Conservation (phyloP, 1,284 basidiomycete species). For the Lentinula novae-zelandiae region DNA sequence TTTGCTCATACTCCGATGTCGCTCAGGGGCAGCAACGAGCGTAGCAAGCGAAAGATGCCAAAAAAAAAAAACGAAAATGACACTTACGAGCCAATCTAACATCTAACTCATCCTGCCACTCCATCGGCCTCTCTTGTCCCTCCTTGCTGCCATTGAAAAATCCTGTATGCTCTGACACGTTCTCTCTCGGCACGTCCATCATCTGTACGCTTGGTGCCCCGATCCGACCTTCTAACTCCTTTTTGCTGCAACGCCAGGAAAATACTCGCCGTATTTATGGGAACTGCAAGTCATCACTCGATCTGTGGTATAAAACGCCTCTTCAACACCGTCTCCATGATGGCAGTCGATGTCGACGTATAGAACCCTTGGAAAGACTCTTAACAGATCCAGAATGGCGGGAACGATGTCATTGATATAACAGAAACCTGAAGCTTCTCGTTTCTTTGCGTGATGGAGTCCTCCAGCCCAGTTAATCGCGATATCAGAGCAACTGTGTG, state of each 20-base stretch:
- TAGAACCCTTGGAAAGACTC: slow-evolving; percentile 81
- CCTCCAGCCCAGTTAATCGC: slow-evolving; percentile 98
- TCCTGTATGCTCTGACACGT: slow-evolving; percentile 59
- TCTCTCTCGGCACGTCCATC: slow-evolving; percentile 77
- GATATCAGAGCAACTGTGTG: slow-evolving; percentile 91
- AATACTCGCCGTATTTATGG: slow-evolving; percentile 97
- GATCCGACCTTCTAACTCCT: slow-evolving; percentile 49
- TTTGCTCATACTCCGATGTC: too few species aligned
- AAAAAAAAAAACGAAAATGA: too few species aligned
- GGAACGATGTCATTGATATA: slow-evolving; percentile 98
- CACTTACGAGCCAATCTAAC: slow-evolving; percentile 58
- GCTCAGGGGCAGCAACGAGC: too few species aligned
- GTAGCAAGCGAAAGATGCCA: too few species aligned
- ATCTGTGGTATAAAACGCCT: slow-evolving; percentile 97
- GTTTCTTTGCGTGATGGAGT: slow-evolving; percentile 96
- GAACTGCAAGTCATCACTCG: slow-evolving; percentile 96
- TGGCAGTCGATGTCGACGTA: slow-evolving; percentile 99
- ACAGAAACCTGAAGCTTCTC: slow-evolving; percentile 95
- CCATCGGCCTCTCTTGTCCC: slow-evolving; percentile 36
- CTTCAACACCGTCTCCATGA: slow-evolving; percentile 98
- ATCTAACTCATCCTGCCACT: slow-evolving; percentile 56
- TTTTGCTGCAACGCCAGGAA: slow-evolving; percentile 88
- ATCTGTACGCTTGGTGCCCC: slow-evolving; percentile 87
- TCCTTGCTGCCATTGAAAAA: slow-evolving; percentile 30
- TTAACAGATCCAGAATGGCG: slow-evolving; percentile 83